Evolutionary conservation across 495 filamentous ascomycete species (phyloP).

Genomic region (Umbilicaria muhlenbergii): DNA sequence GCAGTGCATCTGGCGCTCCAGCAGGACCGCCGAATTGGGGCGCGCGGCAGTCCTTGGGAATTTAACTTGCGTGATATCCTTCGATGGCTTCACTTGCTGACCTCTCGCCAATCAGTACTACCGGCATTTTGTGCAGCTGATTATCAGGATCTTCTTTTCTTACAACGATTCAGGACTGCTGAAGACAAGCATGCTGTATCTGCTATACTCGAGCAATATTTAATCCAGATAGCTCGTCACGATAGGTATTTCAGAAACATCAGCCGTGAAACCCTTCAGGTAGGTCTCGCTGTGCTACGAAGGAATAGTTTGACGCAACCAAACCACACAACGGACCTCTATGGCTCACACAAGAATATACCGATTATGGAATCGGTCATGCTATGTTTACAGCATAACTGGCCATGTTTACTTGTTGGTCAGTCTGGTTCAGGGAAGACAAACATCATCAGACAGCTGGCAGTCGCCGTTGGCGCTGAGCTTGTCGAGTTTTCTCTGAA

Average conservation of each 20-base stretch:
- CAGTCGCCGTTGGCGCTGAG: conserved; percentile 53
- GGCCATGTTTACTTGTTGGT: conserved; percentile 82
- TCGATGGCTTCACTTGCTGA: conserved; percentile 69
- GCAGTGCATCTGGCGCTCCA: conserved; percentile 55
- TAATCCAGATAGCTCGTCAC: conserved; percentile 18
- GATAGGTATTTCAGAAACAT: conserved; percentile 46
- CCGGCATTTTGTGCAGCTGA: conserved; percentile 38
- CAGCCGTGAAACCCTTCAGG: conserved; percentile 51
- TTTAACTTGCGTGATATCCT: conserved; percentile 89
- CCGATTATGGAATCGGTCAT: conserved; percentile 69
- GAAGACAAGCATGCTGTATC: conserved; percentile 49
- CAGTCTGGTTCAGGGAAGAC: conserved; percentile 80
- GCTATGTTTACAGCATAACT: conserved; percentile 68
- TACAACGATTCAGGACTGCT: conserved; percentile 67
- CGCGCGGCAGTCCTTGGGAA: conserved; percentile 87
- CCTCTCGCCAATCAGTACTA: conserved; percentile 37
- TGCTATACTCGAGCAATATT: conserved; percentile 42
- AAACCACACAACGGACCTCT: conserved; percentile 16
- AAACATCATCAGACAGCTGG: conserved; percentile 59
- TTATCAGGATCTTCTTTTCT: conserved; percentile 69
- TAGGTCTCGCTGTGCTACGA: conserved; percentile 57
- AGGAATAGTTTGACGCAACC: conserved; percentile 40
- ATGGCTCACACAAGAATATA: conserved; percentile 37
- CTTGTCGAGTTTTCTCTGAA: conserved; percentile 73
- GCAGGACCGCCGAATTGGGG: conserved; percentile 48